Evolutionary conservation across 257 asterid species (phyloP), one percentile per base, ranked within the genome.

Genomic region (Dorcoceras hygrometricum): DNA sequence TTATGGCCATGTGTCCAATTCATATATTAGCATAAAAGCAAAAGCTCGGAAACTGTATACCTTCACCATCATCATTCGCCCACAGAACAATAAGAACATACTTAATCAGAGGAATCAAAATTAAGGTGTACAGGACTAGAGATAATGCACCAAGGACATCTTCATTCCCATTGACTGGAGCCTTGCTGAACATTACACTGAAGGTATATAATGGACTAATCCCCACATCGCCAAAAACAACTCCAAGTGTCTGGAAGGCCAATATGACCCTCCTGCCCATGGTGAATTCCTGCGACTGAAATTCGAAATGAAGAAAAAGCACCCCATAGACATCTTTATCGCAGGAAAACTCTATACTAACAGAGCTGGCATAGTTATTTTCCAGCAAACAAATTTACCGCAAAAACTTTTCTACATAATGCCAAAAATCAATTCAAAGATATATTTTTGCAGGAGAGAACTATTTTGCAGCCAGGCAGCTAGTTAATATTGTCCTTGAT

Each of bases 1-100:
- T 27, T 56, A 27, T 62, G 60, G 70, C 59, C n/a, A 74, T 71
- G 70, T 59, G 63, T 65, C 23, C 70, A 67, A 65, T n/a, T 18
- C 50, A 55, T 25, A 57, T 23, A 36, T 61, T 11, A 16, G 14
- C 18, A 36, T 22, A 63, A 36, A 19, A 14, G 31, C 25, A 73
- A 69, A 71, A 51, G 36, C n/a, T 48, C 60, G 59, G 70, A 55
- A 36, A 63, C 60, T 23, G 51, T 74, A 64, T 85, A 94, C 99
- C 99, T 94, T 94, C 98, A 76, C 99, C 99, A 62, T 94, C 96
- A 71, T 94, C 99, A 71, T 94, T 94, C 23, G 98, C 99, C 98
- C 96, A 94, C 36, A 94, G 95, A 77, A 94, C 97, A 73, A 91
- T 86, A 31, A 90, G 84, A 62, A 91, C 87, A 82, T 94, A 94